phyloP scores from a whole-genome alignment of 148 eudicot species.

The Amaranthus hypochondriacus region DNA sequence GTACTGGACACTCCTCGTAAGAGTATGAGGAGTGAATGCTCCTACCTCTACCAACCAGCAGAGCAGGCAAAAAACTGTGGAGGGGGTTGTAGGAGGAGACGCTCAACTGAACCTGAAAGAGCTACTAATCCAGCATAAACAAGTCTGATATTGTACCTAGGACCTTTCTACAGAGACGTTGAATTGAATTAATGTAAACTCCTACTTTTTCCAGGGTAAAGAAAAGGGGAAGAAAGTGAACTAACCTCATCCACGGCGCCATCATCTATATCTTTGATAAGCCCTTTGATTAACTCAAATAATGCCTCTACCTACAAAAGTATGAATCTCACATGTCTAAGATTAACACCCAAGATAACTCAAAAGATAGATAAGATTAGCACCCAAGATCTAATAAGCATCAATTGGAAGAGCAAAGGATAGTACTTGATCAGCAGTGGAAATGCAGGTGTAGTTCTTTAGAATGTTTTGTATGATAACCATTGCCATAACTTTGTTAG shows the following conservation, averaged over 20 bases:
- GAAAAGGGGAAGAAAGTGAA: background rate
- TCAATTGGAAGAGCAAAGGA: conserved; percentile 3
- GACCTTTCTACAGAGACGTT: background rate
- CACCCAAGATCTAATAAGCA: background rate
- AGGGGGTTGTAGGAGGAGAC: too few relatives aligned
- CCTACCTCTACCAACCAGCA: too few relatives aligned
- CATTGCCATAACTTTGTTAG: conserved; percentile 98
- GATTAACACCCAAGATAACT: background rate
- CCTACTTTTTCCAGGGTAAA: background rate
- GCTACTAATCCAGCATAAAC: too few relatives aligned
- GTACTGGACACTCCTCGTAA: too few relatives aligned
- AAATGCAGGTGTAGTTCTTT: conserved; percentile 68
- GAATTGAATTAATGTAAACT: background rate
- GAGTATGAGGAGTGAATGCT: too few relatives aligned
- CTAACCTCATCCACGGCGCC: conserved; percentile 64
- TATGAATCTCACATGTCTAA: conserved; percentile 19
- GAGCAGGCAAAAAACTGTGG: too few relatives aligned
- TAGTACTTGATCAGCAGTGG: conserved; percentile 84
- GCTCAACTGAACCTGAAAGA: too few relatives aligned
- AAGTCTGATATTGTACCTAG: background rate
- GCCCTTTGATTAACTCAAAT: conserved; percentile 89
- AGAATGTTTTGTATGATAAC: conserved; percentile 90
- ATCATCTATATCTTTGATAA: conserved; percentile 71
- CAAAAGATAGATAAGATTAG: background rate
- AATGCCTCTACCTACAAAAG: conserved; percentile 82